phyloP scores from a whole-genome alignment of 805 yeast species.

The Isabelozyma heimii region DNA sequence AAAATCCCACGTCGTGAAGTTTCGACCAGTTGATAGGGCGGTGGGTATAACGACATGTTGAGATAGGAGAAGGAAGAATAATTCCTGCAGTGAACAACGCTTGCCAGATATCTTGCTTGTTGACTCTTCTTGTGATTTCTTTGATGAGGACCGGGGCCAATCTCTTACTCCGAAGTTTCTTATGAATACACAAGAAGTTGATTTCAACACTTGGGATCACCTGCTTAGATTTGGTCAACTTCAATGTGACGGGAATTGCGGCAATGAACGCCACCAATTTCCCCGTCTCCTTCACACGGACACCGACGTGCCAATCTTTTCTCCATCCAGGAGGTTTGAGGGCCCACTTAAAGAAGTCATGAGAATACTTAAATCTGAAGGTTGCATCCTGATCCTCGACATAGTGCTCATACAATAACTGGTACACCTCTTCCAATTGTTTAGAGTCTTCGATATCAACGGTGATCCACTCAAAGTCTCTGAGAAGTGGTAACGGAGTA shows the following conservation, averaged over 20 bases:
- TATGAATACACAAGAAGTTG: slow-evolving; percentile 92
- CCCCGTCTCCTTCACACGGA: slow-evolving; percentile 72
- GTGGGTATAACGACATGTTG: slow-evolving; percentile 87
- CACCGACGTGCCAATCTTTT: slow-evolving; percentile 89
- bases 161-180: slow-evolving; percentile 88
- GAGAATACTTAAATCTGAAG: slow-evolving; percentile 85
- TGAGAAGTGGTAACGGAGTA: slow-evolving; percentile 65
- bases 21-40: slow-evolving; percentile 93
- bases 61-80: slow-evolving; percentile 86
- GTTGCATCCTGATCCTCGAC: slow-evolving; percentile 93
- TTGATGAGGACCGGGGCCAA: slow-evolving; percentile 91
- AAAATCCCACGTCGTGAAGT: slow-evolving; percentile 85
- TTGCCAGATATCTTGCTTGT: slow-evolving; percentile 84
- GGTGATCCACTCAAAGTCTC: slow-evolving; percentile 87
- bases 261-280: slow-evolving; percentile 89
- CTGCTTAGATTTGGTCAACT: slow-evolving; percentile 50
- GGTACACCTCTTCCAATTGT: slow-evolving; percentile 75
- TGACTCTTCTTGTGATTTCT: slow-evolving; percentile 92
- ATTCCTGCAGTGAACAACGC: slow-evolving; percentile 94
- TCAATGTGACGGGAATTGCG: slow-evolving; percentile 76
- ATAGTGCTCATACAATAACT: slow-evolving; percentile 80
- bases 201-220: slow-evolving; percentile 73
- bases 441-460: slow-evolving; percentile 54
- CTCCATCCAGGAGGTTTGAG: slow-evolving; percentile 91
- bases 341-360: slow-evolving; percentile 88